Base-by-base conservation (phyloP, 2,329 filamentous ascomycete genomes). In the Atkinsonella texensis region DNA sequence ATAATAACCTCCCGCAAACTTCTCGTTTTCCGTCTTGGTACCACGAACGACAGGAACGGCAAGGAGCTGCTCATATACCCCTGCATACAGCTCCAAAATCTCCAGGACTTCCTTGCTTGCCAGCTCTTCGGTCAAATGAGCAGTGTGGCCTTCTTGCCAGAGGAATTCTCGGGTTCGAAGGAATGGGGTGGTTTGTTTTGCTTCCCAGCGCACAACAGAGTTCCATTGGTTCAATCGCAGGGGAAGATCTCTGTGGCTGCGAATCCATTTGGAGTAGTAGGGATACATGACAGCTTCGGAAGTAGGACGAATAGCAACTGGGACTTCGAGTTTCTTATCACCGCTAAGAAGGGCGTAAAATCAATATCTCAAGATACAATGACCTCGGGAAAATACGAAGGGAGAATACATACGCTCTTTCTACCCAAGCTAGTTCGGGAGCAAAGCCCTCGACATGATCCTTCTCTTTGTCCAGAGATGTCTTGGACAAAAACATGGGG, bases 401-500 rank as follows among this genome's bases (percentile, higher is more conserved):
- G 7, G 3, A 35, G 31, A 40, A 23, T 31, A 74, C 79, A 70
- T 69, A 84, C 76, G 84, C 87, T 69, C 88, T 87, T 49, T 87
- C 93, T 31, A 93, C 87, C 87, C 87, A 93, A 52, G 87, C 87
- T 58, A 93, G 79, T 69, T 93, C 87, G 35, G 93, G 90, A 49
- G 93, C 93, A 68, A 98, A 98, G n/a, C 93, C 93, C 70, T 98
- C 91, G 56, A 98, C 87, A 68, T 98, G 93, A 63, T 93, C 87
- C 78, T 96, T 96, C 71, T 96, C 90, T 66, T 80, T 80, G 65
- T 81, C 78, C 57, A 98, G 73, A 41, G 94, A 94, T 71, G 94
- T 94, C 64, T 87, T 77, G 17, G 89, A 95, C 58, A 98, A 81
- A 72, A 96, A 98, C 68, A 98, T 85, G 54, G 93, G 93, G 70